phyloP scores from a whole-genome alignment of 306 rosid genomes.

The Dalbergia cultrata region DNA sequence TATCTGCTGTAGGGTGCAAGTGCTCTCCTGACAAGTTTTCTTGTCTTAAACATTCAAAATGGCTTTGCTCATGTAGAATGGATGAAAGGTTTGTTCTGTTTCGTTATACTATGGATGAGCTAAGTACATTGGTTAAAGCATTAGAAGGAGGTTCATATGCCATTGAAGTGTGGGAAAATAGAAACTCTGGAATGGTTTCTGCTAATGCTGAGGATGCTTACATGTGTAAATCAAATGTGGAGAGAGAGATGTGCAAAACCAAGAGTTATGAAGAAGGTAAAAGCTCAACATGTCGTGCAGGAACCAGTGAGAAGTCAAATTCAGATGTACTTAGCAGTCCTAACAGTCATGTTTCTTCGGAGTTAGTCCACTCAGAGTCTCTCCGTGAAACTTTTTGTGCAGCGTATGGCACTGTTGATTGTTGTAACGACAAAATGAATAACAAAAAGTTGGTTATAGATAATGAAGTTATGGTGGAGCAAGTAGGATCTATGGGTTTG shows the following conservation, averaged over 20 bases:
- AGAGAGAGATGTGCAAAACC: slow-evolving; percentile 43
- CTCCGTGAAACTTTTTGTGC: slow-evolving; percentile 56
- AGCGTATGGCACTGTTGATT: slow-evolving; percentile 44
- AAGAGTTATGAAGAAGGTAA: slow-evolving; percentile 46
- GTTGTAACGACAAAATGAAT: slow-evolving; percentile 42
- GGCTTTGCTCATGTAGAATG: slow-evolving; percentile 69
- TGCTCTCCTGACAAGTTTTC: slow-evolving; percentile 82
- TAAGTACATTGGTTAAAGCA: slow-evolving; percentile 69
- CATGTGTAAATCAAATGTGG: slow-evolving; percentile 42
- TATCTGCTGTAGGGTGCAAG: slow-evolving; percentile 75
- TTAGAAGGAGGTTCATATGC: slow-evolving; percentile 70
- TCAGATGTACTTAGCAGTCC: slow-evolving; percentile 61
- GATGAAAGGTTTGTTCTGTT: slow-evolving; percentile 61
- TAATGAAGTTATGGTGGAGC: slow-evolving; percentile 50
- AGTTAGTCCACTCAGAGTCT: slow-evolving; percentile 63
- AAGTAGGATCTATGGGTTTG: slow-evolving; percentile 57
- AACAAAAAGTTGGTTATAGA: slow-evolving; percentile 43
- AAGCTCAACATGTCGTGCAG: slow-evolving; percentile 48
- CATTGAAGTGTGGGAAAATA: slow-evolving; percentile 58
- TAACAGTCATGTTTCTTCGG: slow-evolving; percentile 66
- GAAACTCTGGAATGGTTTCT: slow-evolving; percentile 43
- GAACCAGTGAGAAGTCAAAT: slow-evolving; percentile 54
- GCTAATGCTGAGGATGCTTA: slow-evolving; percentile 37
- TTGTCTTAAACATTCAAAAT: slow-evolving; percentile 76
- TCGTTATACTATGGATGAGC: slow-evolving; percentile 62